These are phyloP conservation scores for Encephalitozoon cuniculi DNA, from an alignment of 371 early-diverging fungal species.

Conservation along the genomic window DNA sequence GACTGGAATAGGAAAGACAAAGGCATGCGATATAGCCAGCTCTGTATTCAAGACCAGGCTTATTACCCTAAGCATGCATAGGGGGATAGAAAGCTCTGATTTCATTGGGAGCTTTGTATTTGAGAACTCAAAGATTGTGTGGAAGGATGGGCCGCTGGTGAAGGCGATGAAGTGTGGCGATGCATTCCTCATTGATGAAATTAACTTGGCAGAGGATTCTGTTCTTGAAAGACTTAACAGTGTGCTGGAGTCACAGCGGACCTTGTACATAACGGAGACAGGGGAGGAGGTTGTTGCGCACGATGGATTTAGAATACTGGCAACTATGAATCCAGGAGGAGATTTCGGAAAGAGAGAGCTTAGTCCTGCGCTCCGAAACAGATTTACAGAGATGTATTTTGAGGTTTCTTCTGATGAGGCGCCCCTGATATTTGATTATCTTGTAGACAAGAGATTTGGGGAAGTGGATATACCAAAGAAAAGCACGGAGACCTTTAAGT, in stretches of 20 bases:
- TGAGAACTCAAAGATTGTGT: slow-evolving; percentile 64
- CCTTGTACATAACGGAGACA: slow-evolving; percentile 82
- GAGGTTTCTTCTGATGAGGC: slow-evolving; percentile 32
- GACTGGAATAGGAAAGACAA: slow-evolving; percentile 98
- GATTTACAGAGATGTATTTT: slow-evolving; percentile 90
- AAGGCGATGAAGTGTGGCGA: slow-evolving; percentile 83
- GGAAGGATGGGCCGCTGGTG: slow-evolving; percentile 72
- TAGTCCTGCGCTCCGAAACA: slow-evolving; percentile 91
- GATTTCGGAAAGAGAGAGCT: slow-evolving; percentile 98
- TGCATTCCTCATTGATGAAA: slow-evolving; percentile 92
- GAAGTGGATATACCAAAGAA: neutral
- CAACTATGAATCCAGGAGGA: slow-evolving; percentile 99
- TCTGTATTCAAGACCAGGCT: slow-evolving; percentile 64
- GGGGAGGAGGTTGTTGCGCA: slow-evolving; percentile 67
- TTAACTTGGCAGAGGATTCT: slow-evolving; percentile 94
- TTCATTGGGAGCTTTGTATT: slow-evolving; percentile 70
- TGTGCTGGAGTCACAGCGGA: slow-evolving; percentile 80
- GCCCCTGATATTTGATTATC: slow-evolving; percentile 31
- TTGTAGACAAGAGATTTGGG: neutral
- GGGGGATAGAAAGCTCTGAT: slow-evolving; percentile 88
- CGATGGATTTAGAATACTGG: slow-evolving; percentile 77
- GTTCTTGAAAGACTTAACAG: slow-evolving; percentile 94
- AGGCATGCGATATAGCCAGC: slow-evolving; percentile 82
- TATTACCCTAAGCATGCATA: slow-evolving; percentile 87
- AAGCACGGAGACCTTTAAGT: neutral